A percentile compares a stretch with the other conserved stretches of the same genome.
Evolutionary conservation across 2,329 filamentous ascomycete genomes (phyloP).

Genomic region (Lasiodiplodia gonubiensis): DNA sequence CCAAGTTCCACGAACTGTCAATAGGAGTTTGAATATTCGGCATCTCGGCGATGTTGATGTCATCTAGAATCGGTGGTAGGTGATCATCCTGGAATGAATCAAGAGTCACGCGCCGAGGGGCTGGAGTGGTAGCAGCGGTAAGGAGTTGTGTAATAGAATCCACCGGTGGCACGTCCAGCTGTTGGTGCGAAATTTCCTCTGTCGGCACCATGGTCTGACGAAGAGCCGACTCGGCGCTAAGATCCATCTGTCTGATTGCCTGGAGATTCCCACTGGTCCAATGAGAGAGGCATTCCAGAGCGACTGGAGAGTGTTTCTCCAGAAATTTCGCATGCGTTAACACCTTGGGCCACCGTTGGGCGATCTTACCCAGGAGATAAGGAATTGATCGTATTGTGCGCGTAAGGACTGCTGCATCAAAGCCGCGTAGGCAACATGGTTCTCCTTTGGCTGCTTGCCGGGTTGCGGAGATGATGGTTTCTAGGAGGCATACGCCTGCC

Average conservation of each 20-base stretch:
- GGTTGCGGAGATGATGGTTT: constrained; percentile 16
- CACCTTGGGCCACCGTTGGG: constrained; percentile 19
- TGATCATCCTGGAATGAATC: not conserved
- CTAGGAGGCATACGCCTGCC: constrained; percentile 21
- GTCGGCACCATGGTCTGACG: constrained; percentile 16
- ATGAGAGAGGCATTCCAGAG: constrained; percentile 4
- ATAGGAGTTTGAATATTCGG: not conserved
- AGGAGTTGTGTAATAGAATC: not conserved
- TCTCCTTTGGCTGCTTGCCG: not conserved
- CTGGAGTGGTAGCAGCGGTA: not conserved
- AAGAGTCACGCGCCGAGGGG: not conserved
- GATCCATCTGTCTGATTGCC: not conserved
- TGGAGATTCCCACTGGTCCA: constrained; percentile 10
- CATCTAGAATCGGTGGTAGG: constrained; percentile 4
- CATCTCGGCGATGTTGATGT: not conserved
- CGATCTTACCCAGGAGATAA: constrained; percentile 15
- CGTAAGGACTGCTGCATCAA: constrained; percentile 9
- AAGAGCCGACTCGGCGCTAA: not conserved
- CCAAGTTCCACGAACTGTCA: constrained; percentile 20
- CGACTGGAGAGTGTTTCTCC: not conserved
- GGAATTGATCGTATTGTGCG: constrained; percentile 16
- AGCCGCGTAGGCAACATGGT: constrained; percentile 3
- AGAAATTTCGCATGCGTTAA: constrained; percentile 12
- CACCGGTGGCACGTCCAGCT: not conserved
- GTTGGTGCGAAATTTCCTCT: not conserved